A percentile compares a stretch with the other conserved stretches of the same genome.
Evolutionary conservation across 192 early-diverging fungal species (phyloP).

Genomic region (Coemansia sp.): DNA sequence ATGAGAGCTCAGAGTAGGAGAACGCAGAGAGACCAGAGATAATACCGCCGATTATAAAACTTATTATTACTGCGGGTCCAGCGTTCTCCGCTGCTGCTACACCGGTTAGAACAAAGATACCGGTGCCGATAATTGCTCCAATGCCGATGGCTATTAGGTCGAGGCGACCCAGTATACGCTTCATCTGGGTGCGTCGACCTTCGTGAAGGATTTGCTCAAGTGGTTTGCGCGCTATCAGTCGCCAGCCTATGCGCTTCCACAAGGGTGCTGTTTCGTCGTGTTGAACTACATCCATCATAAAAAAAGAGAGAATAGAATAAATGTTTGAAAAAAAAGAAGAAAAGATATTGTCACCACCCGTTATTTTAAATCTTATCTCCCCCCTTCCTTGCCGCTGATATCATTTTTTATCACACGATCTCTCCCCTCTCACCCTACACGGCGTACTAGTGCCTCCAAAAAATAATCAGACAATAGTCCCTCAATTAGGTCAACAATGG

Average conservation of each 20-base stretch:
- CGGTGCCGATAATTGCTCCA: conserved; percentile 80
- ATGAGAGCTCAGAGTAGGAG: conserved; percentile 85
- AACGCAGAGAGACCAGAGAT: conserved; percentile 75
- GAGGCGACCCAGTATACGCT: conserved; percentile 57
- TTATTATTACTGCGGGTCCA: conserved; percentile 82
- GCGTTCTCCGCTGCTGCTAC: conserved; percentile 74
- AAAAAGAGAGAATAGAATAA: neutral
- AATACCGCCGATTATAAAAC: conserved; percentile 78
- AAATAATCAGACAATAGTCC: neutral
- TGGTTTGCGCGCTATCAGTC: conserved; percentile 39
- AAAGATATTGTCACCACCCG: neutral
- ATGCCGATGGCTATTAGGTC: conserved; percentile 72
- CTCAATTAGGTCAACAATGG: neutral
- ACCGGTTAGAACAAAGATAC: conserved; percentile 80
- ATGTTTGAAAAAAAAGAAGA: neutral
- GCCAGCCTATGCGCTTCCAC: conserved; percentile 32
- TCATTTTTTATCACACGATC: conserved; percentile 7
- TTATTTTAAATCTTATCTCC: neutral
- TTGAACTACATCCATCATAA: neutral
- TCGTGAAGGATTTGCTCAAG: conserved; percentile 53
- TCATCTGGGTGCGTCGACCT: conserved; percentile 57
- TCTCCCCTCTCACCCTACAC: neutral
- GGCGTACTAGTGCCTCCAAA: neutral
- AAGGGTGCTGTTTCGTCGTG: neutral
- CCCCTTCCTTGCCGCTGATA: neutral